These are phyloP conservation scores for Collybia nuda DNA, from an alignment of 768 basidiomycete species.

Conservation along the genomic window DNA sequence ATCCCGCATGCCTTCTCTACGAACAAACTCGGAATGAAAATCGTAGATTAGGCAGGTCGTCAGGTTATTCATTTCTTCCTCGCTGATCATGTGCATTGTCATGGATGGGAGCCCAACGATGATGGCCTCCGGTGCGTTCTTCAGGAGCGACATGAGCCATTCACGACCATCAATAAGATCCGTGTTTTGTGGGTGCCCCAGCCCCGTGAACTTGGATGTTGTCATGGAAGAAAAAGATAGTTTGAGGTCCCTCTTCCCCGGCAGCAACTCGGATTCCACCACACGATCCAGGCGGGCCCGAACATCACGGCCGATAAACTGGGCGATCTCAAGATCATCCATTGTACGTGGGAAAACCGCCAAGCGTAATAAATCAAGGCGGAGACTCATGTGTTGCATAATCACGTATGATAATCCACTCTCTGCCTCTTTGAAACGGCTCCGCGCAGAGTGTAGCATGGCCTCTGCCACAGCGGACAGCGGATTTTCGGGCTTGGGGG, in stretches of 20 bases:
- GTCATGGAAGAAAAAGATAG: conserved; percentile 76
- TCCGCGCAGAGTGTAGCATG: conserved; percentile 74
- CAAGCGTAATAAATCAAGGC: conserved; percentile 61
- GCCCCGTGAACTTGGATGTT: conserved; percentile 71
- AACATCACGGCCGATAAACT: conserved; percentile 67
- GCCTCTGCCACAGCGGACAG: conserved; percentile 85
- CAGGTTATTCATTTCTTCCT: conserved; percentile 47
- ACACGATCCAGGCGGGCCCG: conserved; percentile 70
- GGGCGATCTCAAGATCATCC: conserved; percentile 75
- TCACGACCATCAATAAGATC: conserved; percentile 41
- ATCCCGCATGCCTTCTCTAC: conserved; percentile 48
- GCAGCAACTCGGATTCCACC: conserved; percentile 46
- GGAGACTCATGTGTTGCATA: conserved; percentile 73
- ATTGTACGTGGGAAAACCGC: conserved; percentile 80
- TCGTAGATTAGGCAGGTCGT: conserved; percentile 56
- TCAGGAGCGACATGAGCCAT: conserved; percentile 64
- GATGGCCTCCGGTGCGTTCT: conserved; percentile 63
- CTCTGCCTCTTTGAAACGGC: conserved; percentile 69
- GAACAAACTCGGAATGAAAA: conserved; percentile 70
- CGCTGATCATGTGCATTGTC: conserved; percentile 78
- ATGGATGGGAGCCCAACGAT: conserved; percentile 83
- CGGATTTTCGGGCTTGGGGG: conserved; percentile 75
- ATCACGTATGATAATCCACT: conserved; percentile 59
- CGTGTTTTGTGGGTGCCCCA: conserved; percentile 44
- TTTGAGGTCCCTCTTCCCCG: conserved; percentile 62